These are phyloP conservation scores for Neospora caninum DNA, from an alignment of 169 alveolate species.

Conservation along the genomic window DNA sequence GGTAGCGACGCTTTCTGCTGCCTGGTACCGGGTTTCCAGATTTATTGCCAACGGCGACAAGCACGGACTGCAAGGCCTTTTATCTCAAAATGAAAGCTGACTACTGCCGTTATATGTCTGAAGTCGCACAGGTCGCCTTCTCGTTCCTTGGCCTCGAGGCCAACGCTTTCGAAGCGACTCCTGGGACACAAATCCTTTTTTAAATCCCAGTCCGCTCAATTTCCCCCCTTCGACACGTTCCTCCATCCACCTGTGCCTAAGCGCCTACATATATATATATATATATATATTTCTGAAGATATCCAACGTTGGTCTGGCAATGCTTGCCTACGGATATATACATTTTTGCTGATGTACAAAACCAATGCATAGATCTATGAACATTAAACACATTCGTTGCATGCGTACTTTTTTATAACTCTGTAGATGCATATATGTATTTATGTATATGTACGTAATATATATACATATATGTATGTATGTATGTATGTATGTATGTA, in stretches of 20 bases:
- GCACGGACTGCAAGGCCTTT: constrained; percentile 92
- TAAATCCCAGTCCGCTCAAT: no score
- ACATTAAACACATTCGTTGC: no score
- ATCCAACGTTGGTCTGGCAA: no score
- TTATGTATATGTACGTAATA: neutral
- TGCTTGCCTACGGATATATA: no score
- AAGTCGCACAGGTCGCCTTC: constrained; percentile 81
- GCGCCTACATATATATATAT: neutral
- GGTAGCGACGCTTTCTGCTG: no score
- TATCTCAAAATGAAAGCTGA: constrained; percentile 98
- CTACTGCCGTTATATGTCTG: constrained; percentile 95
- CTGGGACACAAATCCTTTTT: neutral
- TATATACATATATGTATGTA: no score
- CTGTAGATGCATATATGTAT: neutral
- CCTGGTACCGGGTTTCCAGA: neutral
- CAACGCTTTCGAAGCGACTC: neutral
- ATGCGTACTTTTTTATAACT: no score
- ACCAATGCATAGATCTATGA: no score
- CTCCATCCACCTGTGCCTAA: neutral
- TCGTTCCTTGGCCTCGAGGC: no score
- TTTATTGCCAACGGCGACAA: constrained; percentile 18
- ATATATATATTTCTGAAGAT: neutral
- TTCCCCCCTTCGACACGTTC: no score
- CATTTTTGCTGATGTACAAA: no score
- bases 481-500: no score